phyloP scores from a whole-genome alignment of 306 rosid genomes.

The Canavalia ensiformis region DNA sequence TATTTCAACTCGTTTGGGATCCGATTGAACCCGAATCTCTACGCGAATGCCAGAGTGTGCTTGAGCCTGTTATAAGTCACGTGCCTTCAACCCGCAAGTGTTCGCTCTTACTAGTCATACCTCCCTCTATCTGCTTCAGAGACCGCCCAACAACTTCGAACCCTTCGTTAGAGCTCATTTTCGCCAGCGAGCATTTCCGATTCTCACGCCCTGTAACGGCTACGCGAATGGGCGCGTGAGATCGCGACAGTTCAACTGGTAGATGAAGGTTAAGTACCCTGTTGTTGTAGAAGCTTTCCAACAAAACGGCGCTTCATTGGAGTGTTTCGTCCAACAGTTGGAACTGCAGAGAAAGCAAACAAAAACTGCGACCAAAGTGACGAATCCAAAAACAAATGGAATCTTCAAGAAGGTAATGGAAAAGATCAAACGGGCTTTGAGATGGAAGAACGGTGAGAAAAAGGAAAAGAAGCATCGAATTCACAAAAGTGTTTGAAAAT shows the following conservation, averaged over 20 bases:
- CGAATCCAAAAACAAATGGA: background rate
- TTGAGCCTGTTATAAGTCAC: slow-evolving; percentile 60
- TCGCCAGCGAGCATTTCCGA: slow-evolving; percentile 33
- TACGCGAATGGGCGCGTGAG: slow-evolving; percentile 50
- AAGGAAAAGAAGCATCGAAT: too few species aligned
- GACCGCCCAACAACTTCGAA: slow-evolving; percentile 58
- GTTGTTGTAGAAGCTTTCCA: slow-evolving; percentile 33
- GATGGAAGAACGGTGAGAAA: slow-evolving; percentile 15
- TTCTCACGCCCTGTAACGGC: slow-evolving; percentile 56
- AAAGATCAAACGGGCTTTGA: slow-evolving; percentile 32
- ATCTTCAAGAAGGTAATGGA: slow-evolving; percentile 39
- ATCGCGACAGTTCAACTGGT: slow-evolving; percentile 10
- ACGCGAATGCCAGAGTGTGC: slow-evolving; percentile 50
- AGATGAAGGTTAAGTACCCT: slow-evolving; percentile 33
- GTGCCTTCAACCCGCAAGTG: slow-evolving; percentile 49
- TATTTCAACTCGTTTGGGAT: slow-evolving; percentile 55
- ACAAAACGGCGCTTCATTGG: slow-evolving; percentile 40
- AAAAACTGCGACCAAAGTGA: background rate
- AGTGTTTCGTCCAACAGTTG: background rate
- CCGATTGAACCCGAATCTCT: slow-evolving; percentile 58
- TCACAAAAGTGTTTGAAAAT: background rate
- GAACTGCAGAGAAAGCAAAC: background rate
- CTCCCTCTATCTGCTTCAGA: slow-evolving; percentile 28
- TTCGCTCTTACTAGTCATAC: slow-evolving; percentile 43
- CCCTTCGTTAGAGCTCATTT: slow-evolving; percentile 41